These are phyloP conservation scores for Novymonas esmeraldas DNA, from an alignment of 208 protist species.

Conservation along the genomic window DNA sequence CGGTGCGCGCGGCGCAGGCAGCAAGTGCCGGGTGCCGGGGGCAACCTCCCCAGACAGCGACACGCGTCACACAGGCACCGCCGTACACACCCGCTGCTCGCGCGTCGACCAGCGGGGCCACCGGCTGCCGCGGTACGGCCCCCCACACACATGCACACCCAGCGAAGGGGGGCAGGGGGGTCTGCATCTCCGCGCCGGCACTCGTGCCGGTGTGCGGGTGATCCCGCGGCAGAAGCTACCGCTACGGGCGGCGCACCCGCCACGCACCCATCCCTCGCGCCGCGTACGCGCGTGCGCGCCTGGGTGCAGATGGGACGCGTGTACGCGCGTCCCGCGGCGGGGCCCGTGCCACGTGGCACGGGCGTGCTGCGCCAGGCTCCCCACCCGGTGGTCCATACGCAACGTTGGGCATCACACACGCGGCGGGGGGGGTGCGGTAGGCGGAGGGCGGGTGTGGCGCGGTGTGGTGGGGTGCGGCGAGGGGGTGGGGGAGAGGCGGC, in stretches of 20 bases:
- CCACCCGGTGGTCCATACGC: slow-evolving; percentile 27
- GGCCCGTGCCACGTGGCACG: slow-evolving; percentile 20
- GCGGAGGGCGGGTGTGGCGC: too few species aligned
- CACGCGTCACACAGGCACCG: slow-evolving; percentile 29
- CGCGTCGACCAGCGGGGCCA: slow-evolving; percentile 29
- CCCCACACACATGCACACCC: slow-evolving; percentile 13
- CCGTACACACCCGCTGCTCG: slow-evolving; percentile 36
- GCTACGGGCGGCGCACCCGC: slow-evolving; percentile 28
- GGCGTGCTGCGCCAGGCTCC: slow-evolving; percentile 29
- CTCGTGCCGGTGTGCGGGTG: slow-evolving; percentile 27
- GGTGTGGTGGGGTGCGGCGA: too few species aligned
- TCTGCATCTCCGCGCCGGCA: slow-evolving; percentile 28
- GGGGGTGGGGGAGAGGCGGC: too few species aligned
- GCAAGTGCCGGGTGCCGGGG: slow-evolving; percentile 62
- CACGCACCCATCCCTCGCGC: slow-evolving; percentile 23
- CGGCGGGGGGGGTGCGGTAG: background rate
- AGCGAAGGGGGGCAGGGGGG: slow-evolving; percentile 22
- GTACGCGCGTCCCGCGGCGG: slow-evolving; percentile 17
- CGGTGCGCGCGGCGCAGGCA: slow-evolving; percentile 27
- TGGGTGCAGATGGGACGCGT: slow-evolving; percentile 18
- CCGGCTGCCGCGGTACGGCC: slow-evolving; percentile 30
- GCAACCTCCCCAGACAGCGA: slow-evolving; percentile 17
- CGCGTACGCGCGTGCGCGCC: background rate
- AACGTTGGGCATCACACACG: slow-evolving; percentile 28
- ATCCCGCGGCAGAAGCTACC: slow-evolving; percentile 30